Conservation (phyloP, 169 alveolate genomes). For the Eimeria sp. region DNA sequence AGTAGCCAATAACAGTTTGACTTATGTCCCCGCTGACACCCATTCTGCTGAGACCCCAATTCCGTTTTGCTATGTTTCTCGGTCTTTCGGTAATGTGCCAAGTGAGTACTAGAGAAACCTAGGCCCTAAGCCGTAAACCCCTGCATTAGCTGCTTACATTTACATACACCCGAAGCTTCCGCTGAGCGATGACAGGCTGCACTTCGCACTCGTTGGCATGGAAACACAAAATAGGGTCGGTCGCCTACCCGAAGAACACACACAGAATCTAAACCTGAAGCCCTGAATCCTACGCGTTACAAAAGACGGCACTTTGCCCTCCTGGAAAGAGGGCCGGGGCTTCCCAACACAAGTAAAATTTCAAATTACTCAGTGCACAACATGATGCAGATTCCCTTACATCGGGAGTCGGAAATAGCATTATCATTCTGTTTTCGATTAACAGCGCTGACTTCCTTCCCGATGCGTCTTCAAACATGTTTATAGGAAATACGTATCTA, state of each 20-base stretch:
- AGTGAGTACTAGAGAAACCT: not conserved
- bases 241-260: conserved; percentile 49
- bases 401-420: conserved; percentile 68
- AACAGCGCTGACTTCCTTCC: conserved; percentile 54
- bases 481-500: conserved; percentile 84
- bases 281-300: conserved; percentile 8
- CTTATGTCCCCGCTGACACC: not conserved
- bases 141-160: conserved; percentile 15
- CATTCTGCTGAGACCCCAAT: not conserved
- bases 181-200: conserved; percentile 73
- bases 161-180: conserved; percentile 79
- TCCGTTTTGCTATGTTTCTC: not conserved
- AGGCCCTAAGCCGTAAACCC: not conserved
- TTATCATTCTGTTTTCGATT: conserved; percentile 13
- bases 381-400: not conserved
- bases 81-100: not conserved
- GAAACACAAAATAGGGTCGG: conserved; percentile 39
- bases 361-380: not conserved
- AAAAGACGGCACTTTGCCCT: not conserved
- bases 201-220: conserved; percentile 72
- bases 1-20: not conserved
- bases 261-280: conserved; percentile 1
- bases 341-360: not conserved
- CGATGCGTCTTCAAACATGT: conserved; percentile 80
- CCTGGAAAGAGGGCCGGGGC: not conserved